Base-by-base conservation (phyloP, 257 asterid species). In the Leptodermis oblonga region DNA sequence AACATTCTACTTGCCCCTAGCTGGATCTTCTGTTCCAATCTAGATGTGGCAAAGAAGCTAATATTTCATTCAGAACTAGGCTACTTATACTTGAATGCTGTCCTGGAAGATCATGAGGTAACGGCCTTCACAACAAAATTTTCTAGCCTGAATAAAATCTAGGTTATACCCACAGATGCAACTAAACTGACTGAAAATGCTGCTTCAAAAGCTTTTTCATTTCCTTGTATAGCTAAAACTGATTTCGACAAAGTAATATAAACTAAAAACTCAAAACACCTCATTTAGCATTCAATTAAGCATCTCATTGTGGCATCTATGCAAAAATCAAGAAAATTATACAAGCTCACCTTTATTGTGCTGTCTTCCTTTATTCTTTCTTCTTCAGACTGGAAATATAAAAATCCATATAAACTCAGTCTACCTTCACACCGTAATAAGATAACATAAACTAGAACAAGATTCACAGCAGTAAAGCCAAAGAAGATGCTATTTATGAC, bases 281-380 rank as follows among this genome's bases (percentile, higher is more conserved):
- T 17, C 10, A 1, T 2, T 60, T 34, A 15, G 45, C 45, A 60
- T 18, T 7, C 45, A 60, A 33, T 33, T 8, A 15, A 61, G 18
- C 4, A 61, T 23, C 30, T 0, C 65, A 18, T n/a, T 33, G 15
- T 13, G 25, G 42, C 42, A 30, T 62, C 11, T 17, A 12, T 22
- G 46, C 22, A 49, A 4, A 54, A 4, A 20, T 67, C 56, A 51
- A 34, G 23, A n/a, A 36, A 14, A 14, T 4, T 4, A 67, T 22
- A 49, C 17, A 10, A 67, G 15, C 74, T 74, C 69, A 90, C 97
- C 95, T 83, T 85, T 58, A 74, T 15, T 71, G 70, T 72, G 66
- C 83, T 78, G 77, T 93, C 91, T 78, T 86, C 88, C 75, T 83
- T 82, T 62, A 83, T 79, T 81, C 96, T 88, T 83, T 90, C 97